Evolutionary conservation across 371 early-diverging fungal species (phyloP).

Genomic region (Mucor racemosus): DNA sequence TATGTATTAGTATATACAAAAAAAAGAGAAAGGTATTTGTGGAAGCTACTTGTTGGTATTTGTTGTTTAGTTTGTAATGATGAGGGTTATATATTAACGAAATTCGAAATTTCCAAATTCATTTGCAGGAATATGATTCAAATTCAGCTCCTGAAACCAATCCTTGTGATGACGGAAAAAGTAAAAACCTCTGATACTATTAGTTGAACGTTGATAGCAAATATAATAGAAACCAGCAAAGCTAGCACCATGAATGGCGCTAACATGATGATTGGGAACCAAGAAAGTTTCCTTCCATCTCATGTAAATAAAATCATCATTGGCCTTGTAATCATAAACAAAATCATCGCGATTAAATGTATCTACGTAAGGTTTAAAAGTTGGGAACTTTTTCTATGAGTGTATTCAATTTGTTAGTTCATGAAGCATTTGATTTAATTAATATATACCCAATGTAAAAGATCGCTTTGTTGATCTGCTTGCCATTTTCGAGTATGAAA

Average conservation of each 20-base stretch:
- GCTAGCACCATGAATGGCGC: constrained; percentile 85
- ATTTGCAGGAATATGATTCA: constrained; percentile 66
- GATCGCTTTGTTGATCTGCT: constrained; percentile 73
- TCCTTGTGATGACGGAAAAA: constrained; percentile 80
- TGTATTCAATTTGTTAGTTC: neutral
- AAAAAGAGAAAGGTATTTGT: neutral
- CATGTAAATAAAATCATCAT: constrained; percentile 88
- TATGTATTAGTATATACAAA: too few relatives aligned
- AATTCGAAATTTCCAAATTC: constrained; percentile 68
- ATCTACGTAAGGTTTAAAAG: constrained; percentile 65
- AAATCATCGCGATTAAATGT: constrained; percentile 74
- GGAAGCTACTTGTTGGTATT: neutral
- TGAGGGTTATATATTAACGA: constrained; percentile 39
- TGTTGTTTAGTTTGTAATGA: neutral
- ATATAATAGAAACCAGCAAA: constrained; percentile 97
- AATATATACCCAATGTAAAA: constrained; percentile 76
- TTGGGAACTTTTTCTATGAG: constrained; percentile 63
- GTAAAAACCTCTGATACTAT: constrained; percentile 88
- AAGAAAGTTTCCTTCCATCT: constrained; percentile 97
- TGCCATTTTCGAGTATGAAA: constrained; percentile 89
- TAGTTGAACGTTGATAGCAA: constrained; percentile 79
- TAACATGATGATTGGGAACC: constrained; percentile 92
- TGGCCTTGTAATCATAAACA: constrained; percentile 64
- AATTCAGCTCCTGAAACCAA: constrained; percentile 80
- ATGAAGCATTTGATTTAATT: neutral